Conservation (phyloP, 2,329 filamentous ascomycete genomes). For the Pestalotiopsis sp. region DNA sequence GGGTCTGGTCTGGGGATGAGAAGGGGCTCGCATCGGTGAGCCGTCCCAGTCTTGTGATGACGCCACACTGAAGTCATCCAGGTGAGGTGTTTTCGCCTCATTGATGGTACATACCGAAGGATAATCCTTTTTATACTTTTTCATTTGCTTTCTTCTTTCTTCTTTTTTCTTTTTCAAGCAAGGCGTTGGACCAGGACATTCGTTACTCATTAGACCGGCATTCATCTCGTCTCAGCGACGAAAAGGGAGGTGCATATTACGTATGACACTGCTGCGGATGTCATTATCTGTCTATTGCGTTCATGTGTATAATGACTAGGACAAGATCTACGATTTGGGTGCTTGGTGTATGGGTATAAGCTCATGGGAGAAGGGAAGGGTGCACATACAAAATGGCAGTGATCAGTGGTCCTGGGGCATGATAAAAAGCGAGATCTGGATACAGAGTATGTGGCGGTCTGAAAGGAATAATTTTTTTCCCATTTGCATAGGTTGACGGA, state of each 20-base stretch:
- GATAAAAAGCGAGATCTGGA: background rate
- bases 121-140: background rate
- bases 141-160: background rate
- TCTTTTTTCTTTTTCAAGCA: background rate
- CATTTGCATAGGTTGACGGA: background rate
- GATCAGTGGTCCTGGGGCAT: background rate
- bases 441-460: background rate
- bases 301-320: conserved; percentile 3
- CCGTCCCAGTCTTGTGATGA: background rate
- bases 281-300: background rate
- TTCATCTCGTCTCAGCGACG: conserved; percentile 3
- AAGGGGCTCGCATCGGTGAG: conserved; percentile 6
- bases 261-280: background rate
- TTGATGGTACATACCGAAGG: background rate
- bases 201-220: conserved; percentile 5
- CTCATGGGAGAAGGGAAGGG: background rate
- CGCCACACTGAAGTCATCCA: background rate
- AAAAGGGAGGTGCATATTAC: background rate
- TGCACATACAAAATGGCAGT: background rate
- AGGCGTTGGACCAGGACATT: conserved; percentile 7
- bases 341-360: background rate
- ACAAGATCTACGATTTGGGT: background rate
- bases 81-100: background rate
- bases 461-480: background rate
- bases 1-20: conserved; percentile 15